Percentiles rank a stretch among this genome's conserved stretches.
Evolutionary conservation across 371 early-diverging fungal genomes (phyloP).

Genomic region (Fennellomyces sp.): DNA sequence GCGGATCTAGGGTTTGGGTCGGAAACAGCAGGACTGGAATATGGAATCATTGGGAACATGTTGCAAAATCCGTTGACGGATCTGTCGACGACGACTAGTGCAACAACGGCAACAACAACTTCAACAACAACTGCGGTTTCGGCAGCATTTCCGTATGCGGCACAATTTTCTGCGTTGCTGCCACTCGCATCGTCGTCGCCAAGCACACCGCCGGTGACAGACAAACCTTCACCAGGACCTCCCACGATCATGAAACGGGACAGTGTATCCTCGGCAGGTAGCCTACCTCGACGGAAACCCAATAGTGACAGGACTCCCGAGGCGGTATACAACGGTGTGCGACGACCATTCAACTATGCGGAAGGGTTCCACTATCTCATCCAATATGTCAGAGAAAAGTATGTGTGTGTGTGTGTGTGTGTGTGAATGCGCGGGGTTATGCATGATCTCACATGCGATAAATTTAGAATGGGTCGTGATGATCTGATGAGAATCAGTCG

Average conservation of each 20-base stretch:
- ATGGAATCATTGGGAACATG: slow-evolving; percentile 50
- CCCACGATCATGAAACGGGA: slow-evolving; percentile 57
- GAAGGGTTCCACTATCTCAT: slow-evolving; percentile 89
- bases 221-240: slow-evolving; percentile 63
- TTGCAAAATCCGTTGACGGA: slow-evolving; percentile 21
- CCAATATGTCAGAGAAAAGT: slow-evolving; percentile 77
- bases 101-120: not conserved
- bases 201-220: slow-evolving; percentile 17
- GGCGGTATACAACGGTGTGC: slow-evolving; percentile 76
- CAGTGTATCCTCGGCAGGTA: slow-evolving; percentile 4
- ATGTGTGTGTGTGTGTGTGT: slow-evolving; percentile 11
- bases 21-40: slow-evolving; percentile 50
- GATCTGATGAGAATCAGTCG: slow-evolving; percentile 87
- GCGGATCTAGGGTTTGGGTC: slow-evolving; percentile 49
- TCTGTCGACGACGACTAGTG: not conserved
- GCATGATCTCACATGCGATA: slow-evolving; percentile 9
- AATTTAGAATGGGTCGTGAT: slow-evolving; percentile 77
- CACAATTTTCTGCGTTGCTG: not conserved
- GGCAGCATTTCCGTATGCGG: not conserved
- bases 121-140: not conserved
- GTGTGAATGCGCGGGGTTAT: slow-evolving; percentile 19
- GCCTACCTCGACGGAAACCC: slow-evolving; percentile 6
- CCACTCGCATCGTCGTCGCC: not conserved
- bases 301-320: slow-evolving; percentile 40
- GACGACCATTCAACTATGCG: slow-evolving; percentile 82